Evolutionary conservation across 306 rosid genomes (phyloP).

Genomic region (Rosa lucieae): DNA sequence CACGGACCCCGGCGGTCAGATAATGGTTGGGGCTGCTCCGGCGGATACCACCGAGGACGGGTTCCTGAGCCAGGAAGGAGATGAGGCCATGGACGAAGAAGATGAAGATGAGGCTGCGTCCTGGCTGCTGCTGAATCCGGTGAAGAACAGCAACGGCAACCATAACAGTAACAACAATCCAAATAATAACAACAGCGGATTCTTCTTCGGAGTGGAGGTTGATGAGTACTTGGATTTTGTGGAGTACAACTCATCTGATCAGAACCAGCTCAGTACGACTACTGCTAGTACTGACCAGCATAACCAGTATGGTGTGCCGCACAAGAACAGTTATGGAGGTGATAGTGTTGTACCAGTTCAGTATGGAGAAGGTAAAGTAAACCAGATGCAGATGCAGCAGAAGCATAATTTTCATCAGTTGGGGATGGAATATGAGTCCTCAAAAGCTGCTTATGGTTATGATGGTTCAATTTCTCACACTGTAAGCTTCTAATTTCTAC

Average conservation of each 20-base stretch:
- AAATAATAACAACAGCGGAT: conserved; percentile 39
- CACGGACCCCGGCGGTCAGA: not conserved
- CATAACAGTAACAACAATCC: conserved; percentile 23
- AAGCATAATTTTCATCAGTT: conserved; percentile 53
- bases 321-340: conserved; percentile 46
- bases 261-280: conserved; percentile 27
- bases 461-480: conserved; percentile 59
- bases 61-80: conserved; percentile 40
- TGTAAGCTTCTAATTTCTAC: conserved; percentile 35
- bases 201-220: conserved; percentile 64
- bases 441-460: conserved; percentile 56
- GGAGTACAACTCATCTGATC: conserved; percentile 57
- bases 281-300: conserved; percentile 27
- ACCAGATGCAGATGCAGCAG: conserved; percentile 32
- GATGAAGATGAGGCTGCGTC: conserved; percentile 85
- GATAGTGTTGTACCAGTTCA: conserved; percentile 85
- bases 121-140: conserved; percentile 76
- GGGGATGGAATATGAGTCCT: conserved; percentile 60
- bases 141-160: conserved; percentile 26
- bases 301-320: conserved; percentile 34
- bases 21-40: not conserved
- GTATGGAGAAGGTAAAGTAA: conserved; percentile 25
- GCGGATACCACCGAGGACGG: conserved; percentile 19
- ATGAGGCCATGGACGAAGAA: conserved; percentile 41
- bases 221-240: conserved; percentile 86